Percentiles rank a stretch among this genome's conserved stretches.
These are phyloP conservation scores for Parsonsia alboflavescens DNA, from an alignment of 257 asterid genomes.

Conservation along the genomic window DNA sequence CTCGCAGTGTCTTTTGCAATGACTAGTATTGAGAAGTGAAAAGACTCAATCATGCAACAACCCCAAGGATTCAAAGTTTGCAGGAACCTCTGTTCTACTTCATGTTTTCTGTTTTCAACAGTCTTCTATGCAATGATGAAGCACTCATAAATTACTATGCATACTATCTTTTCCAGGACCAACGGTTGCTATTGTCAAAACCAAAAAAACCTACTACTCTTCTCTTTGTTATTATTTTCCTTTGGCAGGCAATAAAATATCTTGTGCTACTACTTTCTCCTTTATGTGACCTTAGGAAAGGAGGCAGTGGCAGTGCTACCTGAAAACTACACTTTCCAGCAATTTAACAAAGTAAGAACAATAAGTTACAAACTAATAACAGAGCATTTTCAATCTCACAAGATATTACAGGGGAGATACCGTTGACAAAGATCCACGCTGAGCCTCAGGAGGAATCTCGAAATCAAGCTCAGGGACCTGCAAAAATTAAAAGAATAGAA, in stretches of 20 bases:
- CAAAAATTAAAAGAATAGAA: constrained; percentile 21
- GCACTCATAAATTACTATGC: not conserved
- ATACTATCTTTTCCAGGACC: not conserved
- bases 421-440: constrained; percentile 92
- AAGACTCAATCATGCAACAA: not conserved
- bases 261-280: not conserved
- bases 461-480: constrained; percentile 93
- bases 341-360: too few relatives aligned
- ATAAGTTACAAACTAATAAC: not conserved
- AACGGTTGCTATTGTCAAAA: not conserved
- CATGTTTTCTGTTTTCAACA: not conserved
- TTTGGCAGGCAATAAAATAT: not conserved
- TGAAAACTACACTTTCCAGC: too few relatives aligned
- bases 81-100: not conserved
- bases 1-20: not conserved
- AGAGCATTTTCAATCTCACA: not conserved
- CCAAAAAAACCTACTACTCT: not conserved
- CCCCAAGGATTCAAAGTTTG: not conserved
- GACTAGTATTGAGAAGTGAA: not conserved
- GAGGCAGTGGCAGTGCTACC: too few relatives aligned
- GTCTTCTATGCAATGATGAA: not conserved
- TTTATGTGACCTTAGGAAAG: not conserved
- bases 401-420: constrained; percentile 35
- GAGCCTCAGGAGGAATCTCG: constrained; percentile 97
- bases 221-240: not conserved